Base-by-base conservation (phyloP, 1,284 basidiomycete genomes). In the Cerioporus squamosus region DNA sequence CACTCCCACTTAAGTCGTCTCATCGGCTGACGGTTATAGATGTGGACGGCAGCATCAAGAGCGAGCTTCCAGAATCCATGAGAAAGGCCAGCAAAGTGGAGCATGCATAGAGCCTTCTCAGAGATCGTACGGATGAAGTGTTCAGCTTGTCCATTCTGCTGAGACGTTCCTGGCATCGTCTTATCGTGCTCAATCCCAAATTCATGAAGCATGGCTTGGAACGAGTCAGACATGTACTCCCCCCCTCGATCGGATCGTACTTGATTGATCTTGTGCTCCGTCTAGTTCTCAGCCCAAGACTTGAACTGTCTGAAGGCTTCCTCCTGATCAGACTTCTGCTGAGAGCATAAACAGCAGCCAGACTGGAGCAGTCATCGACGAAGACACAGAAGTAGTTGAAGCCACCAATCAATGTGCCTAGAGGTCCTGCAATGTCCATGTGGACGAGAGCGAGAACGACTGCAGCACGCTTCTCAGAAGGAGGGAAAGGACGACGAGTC, bases 181-280 rank as follows among this genome's bases (percentile, higher is more conserved):
- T 47, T 47, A 9, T 47, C 15, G 29, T 24, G 58, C 43, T 53
- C 44, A 23, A 53, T 53, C 43, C 51, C 44, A 9, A 22, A 26
- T 36, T 22, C 17, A 15, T 17, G 17, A 2, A 58, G 44, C 7
- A 40, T 29, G 5, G 36, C 26, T 12, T 45, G 17, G 26, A 55
- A 60, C 12, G 17, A 29, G 2, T 31, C 18, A 2, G 43, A 59
- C 26, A 55, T 10, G 24, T 46, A 54, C 29, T 60, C 49, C 26
- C 50, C 51, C 43, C 60, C 52, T 33, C 56, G 40, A 54, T 47
- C 46, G 12, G 46, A 47, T 15, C 18, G 39, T 7, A 40, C 50
- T 60, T 62, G 51, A 70, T 14, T 90, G 42, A 58, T 53, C 14
- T 82, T 68, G 80, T 81, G 14, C 23, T 18, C 24, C 15, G 44